A percentile compares a stretch with the other conserved stretches of the same genome.
phyloP scores from a whole-genome alignment of 495 filamentous ascomycete species.

The Neurospora hispaniola region DNA sequence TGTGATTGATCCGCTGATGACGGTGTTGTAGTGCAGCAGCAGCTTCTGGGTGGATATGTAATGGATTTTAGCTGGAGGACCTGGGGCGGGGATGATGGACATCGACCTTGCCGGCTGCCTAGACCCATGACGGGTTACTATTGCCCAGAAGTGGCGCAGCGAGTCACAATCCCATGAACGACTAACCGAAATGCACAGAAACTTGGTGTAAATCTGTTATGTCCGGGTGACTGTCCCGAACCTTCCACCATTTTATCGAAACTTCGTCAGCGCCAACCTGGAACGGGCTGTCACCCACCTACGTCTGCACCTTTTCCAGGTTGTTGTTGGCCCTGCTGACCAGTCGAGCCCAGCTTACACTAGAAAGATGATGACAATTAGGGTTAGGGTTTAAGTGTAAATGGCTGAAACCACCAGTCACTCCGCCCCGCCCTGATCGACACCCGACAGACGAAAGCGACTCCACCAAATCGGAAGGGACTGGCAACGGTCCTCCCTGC shows the following conservation, averaged over 20 bases:
- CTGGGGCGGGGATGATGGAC: background rate
- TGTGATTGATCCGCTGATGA: background rate
- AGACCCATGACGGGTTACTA: background rate
- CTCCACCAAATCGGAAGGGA: background rate
- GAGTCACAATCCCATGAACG: background rate
- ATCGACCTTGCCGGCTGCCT: background rate
- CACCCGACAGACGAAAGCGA: background rate
- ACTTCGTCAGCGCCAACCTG: background rate
- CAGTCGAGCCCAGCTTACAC: background rate
- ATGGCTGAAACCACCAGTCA: background rate
- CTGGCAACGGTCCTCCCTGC: background rate
- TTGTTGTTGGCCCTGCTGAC: background rate
- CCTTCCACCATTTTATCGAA: background rate
- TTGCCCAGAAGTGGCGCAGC: background rate
- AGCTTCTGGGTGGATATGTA: background rate
- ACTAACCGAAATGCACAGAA: background rate
- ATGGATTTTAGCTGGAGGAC: background rate
- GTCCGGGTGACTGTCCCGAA: background rate
- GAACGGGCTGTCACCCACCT: background rate
- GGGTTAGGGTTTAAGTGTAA: background rate
- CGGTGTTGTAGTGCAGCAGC: background rate
- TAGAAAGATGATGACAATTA: background rate
- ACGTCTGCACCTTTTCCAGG: background rate
- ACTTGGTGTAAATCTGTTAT: background rate
- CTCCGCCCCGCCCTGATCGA: background rate